Percentiles rank a stretch among this genome's conserved stretches.
phyloP scores from a whole-genome alignment of 1,284 basidiomycete genomes.

The Apiotrichum brassicae region DNA sequence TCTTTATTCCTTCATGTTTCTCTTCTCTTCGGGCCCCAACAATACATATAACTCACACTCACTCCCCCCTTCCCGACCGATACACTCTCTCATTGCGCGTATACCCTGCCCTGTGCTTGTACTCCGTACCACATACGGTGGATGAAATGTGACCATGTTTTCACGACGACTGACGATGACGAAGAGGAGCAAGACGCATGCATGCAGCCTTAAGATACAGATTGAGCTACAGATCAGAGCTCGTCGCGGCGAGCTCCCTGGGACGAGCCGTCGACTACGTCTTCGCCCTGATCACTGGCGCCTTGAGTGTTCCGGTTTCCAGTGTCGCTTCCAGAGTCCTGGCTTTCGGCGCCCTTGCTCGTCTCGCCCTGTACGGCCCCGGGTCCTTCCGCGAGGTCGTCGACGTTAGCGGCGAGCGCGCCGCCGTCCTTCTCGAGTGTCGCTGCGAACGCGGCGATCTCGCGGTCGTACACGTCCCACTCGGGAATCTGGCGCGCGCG shows the following conservation, averaged over 20 bases:
- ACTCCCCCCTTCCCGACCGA: background rate
- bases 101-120: background rate
- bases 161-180: background rate
- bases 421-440: slow-evolving; percentile 47
- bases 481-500: slow-evolving; percentile 93
- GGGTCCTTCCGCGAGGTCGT: slow-evolving; percentile 53
- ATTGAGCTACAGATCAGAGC: background rate
- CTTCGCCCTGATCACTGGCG: background rate
- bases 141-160: background rate
- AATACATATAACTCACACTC: background rate
- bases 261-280: slow-evolving; percentile 1
- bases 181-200: background rate
- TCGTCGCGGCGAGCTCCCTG: slow-evolving; percentile 1
- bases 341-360: slow-evolving; percentile 3
- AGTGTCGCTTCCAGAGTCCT: background rate
- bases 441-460: slow-evolving; percentile 57
- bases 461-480: slow-evolving; percentile 83
- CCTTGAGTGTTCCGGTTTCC: background rate
- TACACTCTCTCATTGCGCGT: background rate
- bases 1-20: background rate
- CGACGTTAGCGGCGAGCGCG: slow-evolving; percentile 63
- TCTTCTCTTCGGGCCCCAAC: background rate
- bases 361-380: background rate
- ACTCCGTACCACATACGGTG: background rate
- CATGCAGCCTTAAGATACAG: background rate